Base-by-base conservation (phyloP, 2,329 filamentous ascomycete species). In the Tolypocladium tropicale region DNA sequence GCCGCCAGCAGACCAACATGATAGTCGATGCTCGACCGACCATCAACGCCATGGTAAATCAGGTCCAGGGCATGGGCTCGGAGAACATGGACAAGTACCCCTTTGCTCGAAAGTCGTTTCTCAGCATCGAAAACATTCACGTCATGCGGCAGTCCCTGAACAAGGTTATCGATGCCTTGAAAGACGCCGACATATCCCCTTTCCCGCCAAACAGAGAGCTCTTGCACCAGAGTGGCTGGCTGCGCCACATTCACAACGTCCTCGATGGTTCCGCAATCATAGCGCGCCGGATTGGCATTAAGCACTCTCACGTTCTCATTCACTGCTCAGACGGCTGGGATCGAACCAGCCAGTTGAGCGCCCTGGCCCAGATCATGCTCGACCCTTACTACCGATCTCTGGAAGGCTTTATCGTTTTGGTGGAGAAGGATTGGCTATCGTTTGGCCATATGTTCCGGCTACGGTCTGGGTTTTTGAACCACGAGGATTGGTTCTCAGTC, bases 241-340 rank as follows among this genome's bases (percentile, higher is more conserved):
- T 97, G 52, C 90, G 89, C 65, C 93, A 99, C 67, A 95, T 96
- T 56, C 80, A 83, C 25, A 85, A 86, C 32, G 83, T 99, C 50
- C 76, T 99, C 18, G 89, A 94, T 59, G 94, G 94, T 1, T 87
- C 91, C 6, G 83, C 85, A 52, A 77, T 95, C 56, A 95, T 97
- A 63, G 88, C 92, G 33, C 81, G 89, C 34, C 90, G 94, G 64
- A 86, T 99, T 36, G 94, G 91, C 33, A 85, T 97, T 57, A 88
- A 90, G 61, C 93, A 96, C 67, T 96, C 92, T 1, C 91, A 99
- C 68, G 93, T 95, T 12, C 76, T 99, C 50, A 96, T 99, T 52
- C 94, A 99, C 72, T 99, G 94, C 72, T 97, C 94, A 2, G 94
- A 99, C 71, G 94, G 94, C 4, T 99, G 94, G 94, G 94, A 99